A percentile compares a stretch with the other conserved stretches of the same genome.
These are phyloP conservation scores for Hericium rajendrae DNA, from an alignment of 768 basidiomycete genomes.

Conservation along the genomic window DNA sequence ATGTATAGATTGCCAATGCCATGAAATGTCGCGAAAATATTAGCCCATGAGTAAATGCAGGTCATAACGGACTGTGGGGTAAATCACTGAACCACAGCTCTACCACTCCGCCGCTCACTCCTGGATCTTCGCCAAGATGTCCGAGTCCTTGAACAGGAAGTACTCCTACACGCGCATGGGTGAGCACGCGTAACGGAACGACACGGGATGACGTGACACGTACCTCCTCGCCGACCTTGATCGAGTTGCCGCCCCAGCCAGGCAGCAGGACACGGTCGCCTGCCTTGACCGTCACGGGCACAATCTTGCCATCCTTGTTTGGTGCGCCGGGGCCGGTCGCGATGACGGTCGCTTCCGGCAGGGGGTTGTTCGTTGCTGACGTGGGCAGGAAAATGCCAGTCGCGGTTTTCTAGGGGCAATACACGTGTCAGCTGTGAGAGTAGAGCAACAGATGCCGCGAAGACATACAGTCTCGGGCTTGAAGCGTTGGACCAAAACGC, in stretches of 20 bases:
- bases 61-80: slow-evolving; percentile 2
- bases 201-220: slow-evolving; percentile 20
- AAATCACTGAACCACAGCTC: neutral
- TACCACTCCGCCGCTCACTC: slow-evolving; percentile 38
- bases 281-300: slow-evolving; percentile 69
- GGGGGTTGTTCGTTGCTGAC: slow-evolving; percentile 70
- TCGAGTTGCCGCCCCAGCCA: slow-evolving; percentile 91
- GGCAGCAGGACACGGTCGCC: slow-evolving; percentile 93
- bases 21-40: neutral
- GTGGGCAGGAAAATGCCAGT: slow-evolving; percentile 93
- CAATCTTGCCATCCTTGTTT: slow-evolving; percentile 70
- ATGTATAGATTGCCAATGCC: neutral
- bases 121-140: slow-evolving; percentile 93
- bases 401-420: slow-evolving; percentile 81
- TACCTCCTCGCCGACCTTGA: slow-evolving; percentile 96
- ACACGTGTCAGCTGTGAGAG: neutral
- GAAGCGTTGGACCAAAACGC: slow-evolving; percentile 94
- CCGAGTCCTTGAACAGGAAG: slow-evolving; percentile 86
- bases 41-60: neutral
- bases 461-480: slow-evolving; percentile 83
- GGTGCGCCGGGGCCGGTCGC: slow-evolving; percentile 93
- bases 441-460: neutral
- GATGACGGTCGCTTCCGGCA: slow-evolving; percentile 96
- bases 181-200: neutral
- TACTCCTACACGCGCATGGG: slow-evolving; percentile 57